Evolutionary conservation across 2,329 filamentous ascomycete genomes (phyloP).

Genomic region (Aspergillus sp.): DNA sequence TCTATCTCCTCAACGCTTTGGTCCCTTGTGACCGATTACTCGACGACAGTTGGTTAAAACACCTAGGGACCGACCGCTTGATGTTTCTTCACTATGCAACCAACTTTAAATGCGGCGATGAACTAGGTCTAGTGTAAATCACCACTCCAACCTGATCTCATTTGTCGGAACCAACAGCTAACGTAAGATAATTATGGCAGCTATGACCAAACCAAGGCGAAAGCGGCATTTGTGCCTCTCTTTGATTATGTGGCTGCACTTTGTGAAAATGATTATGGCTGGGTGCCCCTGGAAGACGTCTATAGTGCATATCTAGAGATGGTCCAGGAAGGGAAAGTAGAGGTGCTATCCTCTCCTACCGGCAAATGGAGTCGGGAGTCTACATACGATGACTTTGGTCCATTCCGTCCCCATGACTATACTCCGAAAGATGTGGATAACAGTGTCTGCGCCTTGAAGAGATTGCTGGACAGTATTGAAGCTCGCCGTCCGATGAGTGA

Average conservation of each 20-base stretch:
- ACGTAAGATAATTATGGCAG: too few species aligned
- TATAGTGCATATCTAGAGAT: conserved; percentile 6
- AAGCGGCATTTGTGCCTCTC: too few species aligned
- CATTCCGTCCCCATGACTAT: not conserved
- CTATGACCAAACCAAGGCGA: too few species aligned
- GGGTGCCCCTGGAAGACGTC: conserved; percentile 7
- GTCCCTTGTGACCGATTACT: not conserved
- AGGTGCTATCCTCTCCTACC: not conserved
- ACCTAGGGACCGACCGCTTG: not conserved
- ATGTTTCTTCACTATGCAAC: not conserved
- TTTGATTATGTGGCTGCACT: not conserved
- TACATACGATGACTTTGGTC: not conserved
- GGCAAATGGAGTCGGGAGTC: not conserved
- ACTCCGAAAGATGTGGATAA: not conserved
- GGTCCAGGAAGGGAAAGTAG: conserved; percentile 7
- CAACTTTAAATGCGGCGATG: not conserved
- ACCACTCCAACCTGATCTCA: too few species aligned
- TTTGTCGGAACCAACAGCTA: too few species aligned
- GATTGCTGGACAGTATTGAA: not conserved
- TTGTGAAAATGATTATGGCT: not conserved
- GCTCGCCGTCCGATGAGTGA: not conserved
- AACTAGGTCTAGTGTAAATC: not conserved
- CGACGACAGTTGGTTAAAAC: not conserved
- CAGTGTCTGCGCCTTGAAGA: not conserved
- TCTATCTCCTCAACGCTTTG: not conserved